Conservation (phyloP, 768 basidiomycete species). For the Leccinum rimulosum region DNA sequence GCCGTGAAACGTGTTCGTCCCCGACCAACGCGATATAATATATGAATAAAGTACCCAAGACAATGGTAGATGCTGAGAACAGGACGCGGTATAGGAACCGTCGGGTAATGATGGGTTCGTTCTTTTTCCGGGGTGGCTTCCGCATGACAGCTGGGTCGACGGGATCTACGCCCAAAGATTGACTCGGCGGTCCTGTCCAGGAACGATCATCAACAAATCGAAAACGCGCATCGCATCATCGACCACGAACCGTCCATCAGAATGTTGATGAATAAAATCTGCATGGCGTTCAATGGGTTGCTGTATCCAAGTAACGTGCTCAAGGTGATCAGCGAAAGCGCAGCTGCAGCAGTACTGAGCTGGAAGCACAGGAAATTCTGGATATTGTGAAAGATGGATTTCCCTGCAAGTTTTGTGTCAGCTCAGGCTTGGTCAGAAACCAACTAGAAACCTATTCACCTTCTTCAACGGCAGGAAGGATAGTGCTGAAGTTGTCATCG, state of each 20-base stretch:
- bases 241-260: slow-evolving; percentile 84
- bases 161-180: slow-evolving; percentile 95
- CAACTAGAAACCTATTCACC: slow-evolving; percentile 40
- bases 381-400: slow-evolving; percentile 99
- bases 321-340: slow-evolving; percentile 90
- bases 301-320: slow-evolving; percentile 87
- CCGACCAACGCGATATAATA: slow-evolving; percentile 73
- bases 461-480: slow-evolving; percentile 92
- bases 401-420: slow-evolving; percentile 46
- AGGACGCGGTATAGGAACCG: slow-evolving; percentile 74
- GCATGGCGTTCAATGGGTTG: slow-evolving; percentile 97
- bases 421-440: background rate
- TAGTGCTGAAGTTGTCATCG: slow-evolving; percentile 95
- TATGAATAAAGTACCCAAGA: slow-evolving; percentile 82
- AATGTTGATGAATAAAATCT: slow-evolving; percentile 99
- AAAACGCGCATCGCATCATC: background rate
- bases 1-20: slow-evolving; percentile 77
- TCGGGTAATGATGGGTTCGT: slow-evolving; percentile 80
- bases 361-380: slow-evolving; percentile 98
- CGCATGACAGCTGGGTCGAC: slow-evolving; percentile 93
- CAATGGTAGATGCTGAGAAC: slow-evolving; percentile 93
- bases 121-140: slow-evolving; percentile 88
- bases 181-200: slow-evolving; percentile 80
- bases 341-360: slow-evolving; percentile 95
- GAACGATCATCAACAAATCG: background rate